A percentile compares a stretch with the other conserved stretches of the same genome.
phyloP scores from a whole-genome alignment of 2,329 filamentous ascomycete genomes.

The Ophiostoma sp. region DNA sequence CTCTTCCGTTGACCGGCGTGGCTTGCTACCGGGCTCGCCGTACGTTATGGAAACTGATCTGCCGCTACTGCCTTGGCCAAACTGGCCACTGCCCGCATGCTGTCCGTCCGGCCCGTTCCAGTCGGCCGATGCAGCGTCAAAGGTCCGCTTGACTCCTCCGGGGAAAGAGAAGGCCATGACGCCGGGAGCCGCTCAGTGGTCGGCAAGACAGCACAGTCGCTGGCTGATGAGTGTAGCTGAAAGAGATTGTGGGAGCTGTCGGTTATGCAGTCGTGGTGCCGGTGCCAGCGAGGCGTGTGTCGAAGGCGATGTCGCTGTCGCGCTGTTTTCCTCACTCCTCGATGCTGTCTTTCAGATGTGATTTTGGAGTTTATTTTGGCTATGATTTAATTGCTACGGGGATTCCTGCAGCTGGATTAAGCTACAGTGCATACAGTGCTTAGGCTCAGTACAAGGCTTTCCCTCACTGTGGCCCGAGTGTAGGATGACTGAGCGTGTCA shows the following conservation, averaged over 20 bases:
- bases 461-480: not conserved
- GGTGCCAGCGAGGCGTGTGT: not conserved
- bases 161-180: constrained; percentile 11
- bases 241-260: not conserved
- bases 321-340: not conserved
- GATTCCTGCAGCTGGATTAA: not conserved
- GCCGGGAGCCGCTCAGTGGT: not conserved
- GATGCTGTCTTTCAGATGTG: not conserved
- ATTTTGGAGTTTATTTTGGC: not conserved
- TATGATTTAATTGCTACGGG: not conserved
- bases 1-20: not conserved
- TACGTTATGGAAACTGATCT: not conserved
- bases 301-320: not conserved
- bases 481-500: not conserved
- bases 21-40: not conserved
- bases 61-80: not conserved
- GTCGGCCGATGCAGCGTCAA: constrained; percentile 15
- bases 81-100: not conserved
- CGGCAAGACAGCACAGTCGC: too few relatives aligned
- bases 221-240: too few relatives aligned
- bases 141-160: constrained; percentile 17
- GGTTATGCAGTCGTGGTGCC: not conserved
- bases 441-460: not conserved
- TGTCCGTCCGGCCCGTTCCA: constrained; percentile 9
- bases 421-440: not conserved